phyloP scores from a whole-genome alignment of 2,329 filamentous ascomycete genomes.

The Scedosporium boydii region DNA sequence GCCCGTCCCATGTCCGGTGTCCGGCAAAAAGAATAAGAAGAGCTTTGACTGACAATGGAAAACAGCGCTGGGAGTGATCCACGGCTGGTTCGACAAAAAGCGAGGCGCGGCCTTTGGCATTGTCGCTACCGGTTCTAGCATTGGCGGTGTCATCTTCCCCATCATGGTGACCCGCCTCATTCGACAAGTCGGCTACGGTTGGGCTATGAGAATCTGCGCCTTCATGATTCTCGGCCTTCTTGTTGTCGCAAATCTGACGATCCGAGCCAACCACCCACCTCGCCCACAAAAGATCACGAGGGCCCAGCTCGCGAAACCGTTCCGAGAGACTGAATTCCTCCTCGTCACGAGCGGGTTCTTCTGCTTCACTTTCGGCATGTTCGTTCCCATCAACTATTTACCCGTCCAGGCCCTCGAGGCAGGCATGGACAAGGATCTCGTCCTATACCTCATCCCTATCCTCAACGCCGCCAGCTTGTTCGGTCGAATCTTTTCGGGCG shows the following conservation, averaged over 20 bases:
- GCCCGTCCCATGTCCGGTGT: not conserved
- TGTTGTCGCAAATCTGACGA: constrained; percentile 19
- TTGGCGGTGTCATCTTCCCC: constrained; percentile 24
- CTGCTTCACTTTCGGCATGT: constrained; percentile 25
- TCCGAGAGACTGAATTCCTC: constrained; percentile 21
- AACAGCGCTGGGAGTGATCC: constrained; percentile 14
- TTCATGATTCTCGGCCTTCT: constrained; percentile 22
- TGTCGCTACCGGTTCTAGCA: constrained; percentile 16
- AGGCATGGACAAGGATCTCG: constrained; percentile 18
- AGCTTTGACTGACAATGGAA: not conserved
- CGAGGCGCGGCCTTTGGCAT: constrained; percentile 19
- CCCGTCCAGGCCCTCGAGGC: constrained; percentile 19
- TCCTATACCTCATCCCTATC: constrained; percentile 26
- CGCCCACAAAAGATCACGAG: constrained; percentile 13
- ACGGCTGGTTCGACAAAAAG: constrained; percentile 15
- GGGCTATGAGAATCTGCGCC: constrained; percentile 22
- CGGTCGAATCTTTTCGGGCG: constrained; percentile 23
- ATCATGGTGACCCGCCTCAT: constrained; percentile 22
- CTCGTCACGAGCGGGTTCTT: constrained; percentile 22
- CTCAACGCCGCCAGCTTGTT: constrained; percentile 28
- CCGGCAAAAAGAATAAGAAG: not conserved
- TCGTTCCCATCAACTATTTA: constrained; percentile 26
- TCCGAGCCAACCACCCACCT: constrained; percentile 13
- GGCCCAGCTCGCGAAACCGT: constrained; percentile 19
- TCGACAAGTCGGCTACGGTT: constrained; percentile 18